Conservation (phyloP, 2,329 filamentous ascomycete genomes). For the Aaosphaeria arxii region DNA sequence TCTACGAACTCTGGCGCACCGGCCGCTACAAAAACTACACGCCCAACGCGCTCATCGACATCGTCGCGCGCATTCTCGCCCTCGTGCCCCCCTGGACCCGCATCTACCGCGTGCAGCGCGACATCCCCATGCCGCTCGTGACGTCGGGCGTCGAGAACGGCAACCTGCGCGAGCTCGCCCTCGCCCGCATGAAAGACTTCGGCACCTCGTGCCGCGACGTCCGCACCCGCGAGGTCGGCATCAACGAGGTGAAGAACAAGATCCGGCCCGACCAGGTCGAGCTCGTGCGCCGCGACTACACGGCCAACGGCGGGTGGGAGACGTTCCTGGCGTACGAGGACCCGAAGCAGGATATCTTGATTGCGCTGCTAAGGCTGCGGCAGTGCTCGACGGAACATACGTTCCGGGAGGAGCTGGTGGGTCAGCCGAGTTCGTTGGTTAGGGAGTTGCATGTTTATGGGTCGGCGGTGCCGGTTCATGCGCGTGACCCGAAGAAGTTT, state of each 20-base stretch:
- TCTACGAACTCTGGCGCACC: conserved; percentile 97
- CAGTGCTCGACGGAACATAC: conserved; percentile 92
- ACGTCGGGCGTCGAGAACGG: conserved; percentile 98
- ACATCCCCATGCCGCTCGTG: conserved; percentile 99
- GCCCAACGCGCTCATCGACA: conserved; percentile 90
- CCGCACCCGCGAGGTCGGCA: conserved; percentile 90
- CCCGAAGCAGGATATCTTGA: conserved; percentile 96
- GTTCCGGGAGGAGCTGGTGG: conserved; percentile 80
- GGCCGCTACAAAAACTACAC: conserved; percentile 98
- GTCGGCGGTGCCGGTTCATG: conserved; percentile 94
- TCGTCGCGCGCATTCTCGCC: conserved; percentile 93
- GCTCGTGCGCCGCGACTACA: conserved; percentile 88
- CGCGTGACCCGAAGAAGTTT: conserved; percentile 91
- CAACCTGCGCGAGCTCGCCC: conserved; percentile 86
- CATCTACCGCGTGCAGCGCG: conserved; percentile 96
- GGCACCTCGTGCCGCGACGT: conserved; percentile 96
- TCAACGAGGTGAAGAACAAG: conserved; percentile 99
- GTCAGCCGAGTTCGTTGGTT: conserved; percentile 87
- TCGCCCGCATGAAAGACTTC: conserved; percentile 99
- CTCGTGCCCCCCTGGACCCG: conserved; percentile 96
- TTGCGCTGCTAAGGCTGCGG: conserved; percentile 81
- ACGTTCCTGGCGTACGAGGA: conserved; percentile 98
- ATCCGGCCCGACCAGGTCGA: conserved; percentile 95
- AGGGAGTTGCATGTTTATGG: conserved; percentile 96
- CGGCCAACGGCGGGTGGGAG: conserved; percentile 96